phyloP scores from a whole-genome alignment of 2,329 filamentous ascomycete species.

The Xylaria polymorpha region DNA sequence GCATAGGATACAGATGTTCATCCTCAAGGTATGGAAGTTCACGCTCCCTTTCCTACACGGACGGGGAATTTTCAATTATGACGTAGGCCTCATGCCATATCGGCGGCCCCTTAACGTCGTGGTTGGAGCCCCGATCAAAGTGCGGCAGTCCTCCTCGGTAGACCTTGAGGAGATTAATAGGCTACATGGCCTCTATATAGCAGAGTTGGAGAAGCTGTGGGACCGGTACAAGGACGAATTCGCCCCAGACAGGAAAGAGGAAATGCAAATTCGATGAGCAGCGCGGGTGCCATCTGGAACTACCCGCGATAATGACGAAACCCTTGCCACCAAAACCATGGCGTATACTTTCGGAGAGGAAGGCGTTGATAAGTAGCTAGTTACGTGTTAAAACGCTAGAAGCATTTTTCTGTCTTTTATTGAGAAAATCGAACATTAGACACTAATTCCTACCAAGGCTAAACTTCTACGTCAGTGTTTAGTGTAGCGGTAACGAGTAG shows the following conservation, averaged over 20 bases:
- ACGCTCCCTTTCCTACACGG: constrained; percentile 92
- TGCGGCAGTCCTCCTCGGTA: constrained; percentile 72
- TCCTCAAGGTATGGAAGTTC: constrained; percentile 90
- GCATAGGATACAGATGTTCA: constrained; percentile 82
- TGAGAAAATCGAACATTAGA: background rate
- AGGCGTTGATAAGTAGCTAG: background rate
- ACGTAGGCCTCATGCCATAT: constrained; percentile 96
- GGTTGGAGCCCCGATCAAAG: constrained; percentile 82
- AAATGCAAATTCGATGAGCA: constrained; percentile 67
- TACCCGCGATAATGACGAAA: too few species aligned
- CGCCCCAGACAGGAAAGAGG: constrained; percentile 69
- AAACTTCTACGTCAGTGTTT: background rate
- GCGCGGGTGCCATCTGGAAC: too few species aligned
- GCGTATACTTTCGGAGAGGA: background rate
- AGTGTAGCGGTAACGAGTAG: background rate
- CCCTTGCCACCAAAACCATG: too few species aligned
- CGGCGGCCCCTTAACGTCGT: constrained; percentile 88
- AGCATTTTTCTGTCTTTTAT: background rate
- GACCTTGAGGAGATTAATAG: constrained; percentile 81
- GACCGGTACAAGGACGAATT: constrained; percentile 83
- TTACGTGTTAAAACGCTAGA: background rate
- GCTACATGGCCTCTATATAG: constrained; percentile 81
- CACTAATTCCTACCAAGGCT: background rate
- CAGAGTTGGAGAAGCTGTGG: constrained; percentile 79
- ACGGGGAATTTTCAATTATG: constrained; percentile 95